Conservation (phyloP, 2,329 filamentous ascomycete species). For the Rosellinia necatrix region DNA sequence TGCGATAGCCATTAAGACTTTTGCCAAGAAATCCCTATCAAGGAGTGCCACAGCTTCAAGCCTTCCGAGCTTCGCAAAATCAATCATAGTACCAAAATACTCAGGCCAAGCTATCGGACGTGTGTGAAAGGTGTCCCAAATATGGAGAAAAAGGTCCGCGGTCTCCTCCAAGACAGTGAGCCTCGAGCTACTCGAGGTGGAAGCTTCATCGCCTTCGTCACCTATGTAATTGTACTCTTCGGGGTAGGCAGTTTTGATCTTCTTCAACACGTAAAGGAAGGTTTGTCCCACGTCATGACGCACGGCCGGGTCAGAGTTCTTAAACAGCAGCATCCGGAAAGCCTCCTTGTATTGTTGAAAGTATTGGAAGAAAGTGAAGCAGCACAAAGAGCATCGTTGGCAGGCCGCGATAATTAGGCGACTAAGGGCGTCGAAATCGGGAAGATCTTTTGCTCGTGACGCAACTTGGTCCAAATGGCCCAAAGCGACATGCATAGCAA, state of each 20-base stretch:
- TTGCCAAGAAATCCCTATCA: conserved; percentile 63
- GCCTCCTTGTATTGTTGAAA: conserved; percentile 58
- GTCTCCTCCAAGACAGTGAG: conserved; percentile 45
- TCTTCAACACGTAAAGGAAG: conserved; percentile 57
- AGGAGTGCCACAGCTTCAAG: conserved; percentile 64
- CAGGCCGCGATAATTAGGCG: conserved; percentile 54
- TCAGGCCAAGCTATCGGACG: conserved; percentile 74
- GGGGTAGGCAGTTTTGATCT: conserved; percentile 55
- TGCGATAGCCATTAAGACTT: conserved; percentile 62
- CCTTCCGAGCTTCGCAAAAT: conserved; percentile 66
- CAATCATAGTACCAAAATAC: conserved; percentile 71
- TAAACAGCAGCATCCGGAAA: conserved; percentile 68
- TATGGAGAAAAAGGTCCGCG: conserved; percentile 54
- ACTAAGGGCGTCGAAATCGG: conserved; percentile 64
- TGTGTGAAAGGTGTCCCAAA: conserved; percentile 68
- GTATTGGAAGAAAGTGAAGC: conserved; percentile 65
- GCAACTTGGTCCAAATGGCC: conserved; percentile 77
- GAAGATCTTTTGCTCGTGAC: conserved; percentile 70
- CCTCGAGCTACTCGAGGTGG: conserved; percentile 26
- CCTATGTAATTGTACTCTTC: conserved; percentile 49
- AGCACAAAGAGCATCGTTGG: conserved; percentile 57
- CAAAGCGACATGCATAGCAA: conserved; percentile 60
- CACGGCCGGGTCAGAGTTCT: conserved; percentile 60
- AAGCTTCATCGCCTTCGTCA: conserved; percentile 34
- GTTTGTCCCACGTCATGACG: conserved; percentile 57